Base-by-base conservation (phyloP, 139 green algal species). In the Bryopsis sp. region DNA sequence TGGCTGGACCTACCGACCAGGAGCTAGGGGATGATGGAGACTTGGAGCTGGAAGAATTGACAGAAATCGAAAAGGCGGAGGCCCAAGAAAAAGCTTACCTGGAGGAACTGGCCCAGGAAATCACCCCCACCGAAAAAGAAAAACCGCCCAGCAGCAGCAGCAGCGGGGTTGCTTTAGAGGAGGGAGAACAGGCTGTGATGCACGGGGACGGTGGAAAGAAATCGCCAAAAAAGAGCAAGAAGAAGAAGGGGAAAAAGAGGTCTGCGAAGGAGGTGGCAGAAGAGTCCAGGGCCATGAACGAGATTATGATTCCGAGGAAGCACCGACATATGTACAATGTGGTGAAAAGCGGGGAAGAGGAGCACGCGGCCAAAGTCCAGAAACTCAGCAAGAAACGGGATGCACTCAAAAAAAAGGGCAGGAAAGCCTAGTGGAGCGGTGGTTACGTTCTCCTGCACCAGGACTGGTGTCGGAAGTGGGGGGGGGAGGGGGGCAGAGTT, bases 241-340 rank as follows among this genome's bases (percentile, higher is more conserved):
- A 48, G 0, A 72, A 68, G 15, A 60, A 81, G 60, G 67, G 58
- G 39, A 71, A 62, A 29, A 64, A 72, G 61, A 67, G 39, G 11
- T 11, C 48, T 35, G 46, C 39, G 28, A 46, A 71, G 24, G 67
- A 74, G n/a, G 74, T 77, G 8, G 79, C 75, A 2, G 81, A 80
- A 24, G 82, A 92, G 26, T 80, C 85, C 60, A 72, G 76, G 36
- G 76, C 67, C 1, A 87, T 96, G 81, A 85, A 85, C 39, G 82
- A 88, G 50, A 87, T 94, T 0, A 92, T 98, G 85, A 95, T 98
- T 86, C 88, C 81, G 5, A 79, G 88, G 62, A 97, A 97, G 82
- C 80, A 74, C 24, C 70, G 79, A 15, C 90, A 92, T 76, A 67
- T 96, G 71, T 98, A 97, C 76, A 85, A 92, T 46, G 73, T 80